A percentile compares a stretch with the other conserved stretches of the same genome.
phyloP scores from a whole-genome alignment of 805 yeast species.

The Suhomyces faveliae region DNA sequence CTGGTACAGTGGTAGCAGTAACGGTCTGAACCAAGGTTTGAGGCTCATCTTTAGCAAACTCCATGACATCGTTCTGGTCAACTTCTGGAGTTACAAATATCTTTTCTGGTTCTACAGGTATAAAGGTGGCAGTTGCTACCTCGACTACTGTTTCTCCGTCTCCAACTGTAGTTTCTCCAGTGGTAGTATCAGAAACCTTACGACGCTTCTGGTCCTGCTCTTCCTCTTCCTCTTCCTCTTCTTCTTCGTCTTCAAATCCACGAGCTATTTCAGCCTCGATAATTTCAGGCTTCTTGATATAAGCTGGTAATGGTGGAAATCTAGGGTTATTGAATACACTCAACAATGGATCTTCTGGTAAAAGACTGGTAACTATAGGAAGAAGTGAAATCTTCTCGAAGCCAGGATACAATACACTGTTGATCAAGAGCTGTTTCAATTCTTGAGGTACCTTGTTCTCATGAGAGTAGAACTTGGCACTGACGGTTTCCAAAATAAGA shows the following conservation, averaged over 20 bases:
- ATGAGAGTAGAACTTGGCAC: constrained; percentile 22
- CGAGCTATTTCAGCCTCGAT: not conserved
- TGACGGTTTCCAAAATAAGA: constrained; percentile 35
- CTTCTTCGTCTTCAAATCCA: constrained; percentile 9
- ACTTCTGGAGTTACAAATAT: constrained; percentile 1
- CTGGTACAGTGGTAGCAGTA: constrained; percentile 6
- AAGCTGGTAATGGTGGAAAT: constrained; percentile 53
- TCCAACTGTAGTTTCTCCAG: not conserved
- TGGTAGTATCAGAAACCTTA: not conserved
- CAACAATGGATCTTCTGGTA: constrained; percentile 50
- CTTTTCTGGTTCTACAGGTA: not conserved
- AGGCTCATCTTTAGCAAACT: constrained; percentile 9
- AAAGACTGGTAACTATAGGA: constrained; percentile 62
- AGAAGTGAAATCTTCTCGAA: constrained; percentile 59
- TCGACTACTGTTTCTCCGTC: not conserved
- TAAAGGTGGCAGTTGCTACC: not conserved
- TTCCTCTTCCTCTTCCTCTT: constrained; percentile 8
- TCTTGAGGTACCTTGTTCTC: constrained; percentile 29
- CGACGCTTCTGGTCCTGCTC: constrained; percentile 2
- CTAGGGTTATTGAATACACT: constrained; percentile 73
- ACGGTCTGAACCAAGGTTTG: constrained; percentile 5
- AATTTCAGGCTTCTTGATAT: constrained; percentile 14
- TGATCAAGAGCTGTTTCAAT: constrained; percentile 41
- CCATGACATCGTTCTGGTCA: constrained; percentile 5
- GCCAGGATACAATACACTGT: constrained; percentile 69